Conservation (phyloP, 1,284 basidiomycete genomes). For the Cystobasidiaceae sp. region DNA sequence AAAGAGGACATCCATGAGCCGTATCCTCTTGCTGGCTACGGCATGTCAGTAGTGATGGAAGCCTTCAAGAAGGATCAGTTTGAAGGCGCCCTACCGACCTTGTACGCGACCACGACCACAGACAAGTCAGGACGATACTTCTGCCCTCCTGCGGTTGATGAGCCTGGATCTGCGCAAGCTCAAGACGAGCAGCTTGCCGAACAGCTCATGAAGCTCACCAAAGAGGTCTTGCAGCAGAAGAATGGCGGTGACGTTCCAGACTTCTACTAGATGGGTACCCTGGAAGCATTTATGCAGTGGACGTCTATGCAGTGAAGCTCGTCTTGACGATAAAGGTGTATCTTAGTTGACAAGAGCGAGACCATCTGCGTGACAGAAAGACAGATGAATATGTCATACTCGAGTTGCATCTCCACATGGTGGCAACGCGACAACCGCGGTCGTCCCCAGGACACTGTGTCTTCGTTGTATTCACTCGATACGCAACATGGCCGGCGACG, state of each 20-base stretch:
- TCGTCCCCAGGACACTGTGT: too few species aligned
- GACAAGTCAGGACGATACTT: conserved; percentile 27
- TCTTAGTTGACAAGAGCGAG: too few species aligned
- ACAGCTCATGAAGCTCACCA: conserved; percentile 31
- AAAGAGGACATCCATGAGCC: conserved; percentile 29
- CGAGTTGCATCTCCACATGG: too few species aligned
- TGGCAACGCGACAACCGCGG: too few species aligned
- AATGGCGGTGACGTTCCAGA: not conserved
- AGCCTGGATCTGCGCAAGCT: conserved; percentile 22
- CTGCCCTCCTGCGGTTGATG: conserved; percentile 27
- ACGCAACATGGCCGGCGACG: too few species aligned
- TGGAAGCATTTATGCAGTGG: too few species aligned
- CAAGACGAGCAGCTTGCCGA: conserved; percentile 23
- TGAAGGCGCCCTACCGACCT: conserved; percentile 19
- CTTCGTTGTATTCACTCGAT: too few species aligned
- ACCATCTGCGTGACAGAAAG: too few species aligned
- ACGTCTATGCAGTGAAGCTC: too few species aligned
- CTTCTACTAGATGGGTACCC: not conserved
- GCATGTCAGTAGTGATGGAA: conserved; percentile 19
- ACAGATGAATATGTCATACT: too few species aligned
- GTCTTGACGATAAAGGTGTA: too few species aligned
- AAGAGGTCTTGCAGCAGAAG: conserved; percentile 9
- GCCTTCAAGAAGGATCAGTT: conserved; percentile 29
- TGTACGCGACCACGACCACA: conserved; percentile 26
- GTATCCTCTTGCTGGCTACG: conserved; percentile 27